A percentile compares a stretch with the other conserved stretches of the same genome.
These are phyloP conservation scores for Mortierella antarctica DNA, from an alignment of 192 early-diverging fungal genomes.

Conservation along the genomic window DNA sequence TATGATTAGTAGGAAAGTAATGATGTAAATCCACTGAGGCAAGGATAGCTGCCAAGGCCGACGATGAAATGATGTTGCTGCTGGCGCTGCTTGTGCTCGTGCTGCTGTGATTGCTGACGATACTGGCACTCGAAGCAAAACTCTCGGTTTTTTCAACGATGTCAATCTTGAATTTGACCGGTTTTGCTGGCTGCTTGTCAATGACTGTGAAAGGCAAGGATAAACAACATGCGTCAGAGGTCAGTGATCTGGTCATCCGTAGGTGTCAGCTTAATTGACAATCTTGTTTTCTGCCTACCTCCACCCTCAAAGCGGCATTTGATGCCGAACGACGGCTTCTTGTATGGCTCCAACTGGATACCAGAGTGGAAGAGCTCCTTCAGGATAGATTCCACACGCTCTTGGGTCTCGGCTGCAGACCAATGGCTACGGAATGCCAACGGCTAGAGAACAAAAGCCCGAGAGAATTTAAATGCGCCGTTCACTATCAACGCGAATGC, in stretches of 20 bases:
- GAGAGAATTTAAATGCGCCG: not conserved
- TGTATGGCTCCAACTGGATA: slow-evolving; percentile 26
- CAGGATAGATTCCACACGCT: slow-evolving; percentile 33
- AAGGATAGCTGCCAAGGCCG: slow-evolving; percentile 22
- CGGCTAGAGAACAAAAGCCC: not conserved
- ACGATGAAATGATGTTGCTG: slow-evolving; percentile 19
- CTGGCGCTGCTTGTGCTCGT: slow-evolving; percentile 4
- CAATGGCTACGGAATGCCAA: slow-evolving; percentile 38
- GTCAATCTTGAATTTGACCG: slow-evolving; percentile 53
- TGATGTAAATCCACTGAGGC: slow-evolving; percentile 21
- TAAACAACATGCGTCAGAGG: not conserved
- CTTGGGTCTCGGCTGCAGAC: slow-evolving; percentile 42
- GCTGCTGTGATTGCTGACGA: slow-evolving; percentile 15
- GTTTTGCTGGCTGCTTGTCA: slow-evolving; percentile 19
- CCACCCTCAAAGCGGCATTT: slow-evolving; percentile 48
- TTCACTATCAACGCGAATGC: too few relatives aligned
- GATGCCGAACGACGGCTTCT: slow-evolving; percentile 21
- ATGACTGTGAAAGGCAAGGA: slow-evolving; percentile 8
- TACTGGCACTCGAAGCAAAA: slow-evolving; percentile 14
- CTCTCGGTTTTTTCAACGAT: slow-evolving; percentile 22
- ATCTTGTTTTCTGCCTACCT: slow-evolving; percentile 3
- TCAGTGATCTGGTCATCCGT: too few relatives aligned
- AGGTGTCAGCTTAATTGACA: not conserved
- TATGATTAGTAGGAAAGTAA: not conserved
- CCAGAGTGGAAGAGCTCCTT: slow-evolving; percentile 22